phyloP scores from a whole-genome alignment of 768 basidiomycete genomes.

The Mycena leptocephala region DNA sequence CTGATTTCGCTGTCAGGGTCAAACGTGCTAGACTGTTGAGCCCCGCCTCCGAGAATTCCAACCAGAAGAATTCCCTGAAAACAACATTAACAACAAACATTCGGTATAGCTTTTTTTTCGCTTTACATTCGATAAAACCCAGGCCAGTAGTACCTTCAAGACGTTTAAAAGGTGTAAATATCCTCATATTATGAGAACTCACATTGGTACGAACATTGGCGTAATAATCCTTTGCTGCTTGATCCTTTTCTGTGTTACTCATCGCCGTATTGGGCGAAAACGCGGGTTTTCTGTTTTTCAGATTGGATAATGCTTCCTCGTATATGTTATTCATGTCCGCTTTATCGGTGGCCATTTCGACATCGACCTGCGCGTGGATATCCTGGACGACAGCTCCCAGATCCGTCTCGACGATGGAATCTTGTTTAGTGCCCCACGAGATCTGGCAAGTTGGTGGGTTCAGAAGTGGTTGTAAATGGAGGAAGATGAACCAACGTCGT shows the following conservation, averaged over 20 bases:
- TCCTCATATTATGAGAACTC: slow-evolving; percentile 16
- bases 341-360: slow-evolving; percentile 87
- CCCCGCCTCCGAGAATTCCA: slow-evolving; percentile 76
- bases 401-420: slow-evolving; percentile 79
- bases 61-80: slow-evolving; percentile 49
- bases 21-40: slow-evolving; percentile 74
- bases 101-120: neutral
- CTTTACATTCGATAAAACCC: slow-evolving; percentile 89
- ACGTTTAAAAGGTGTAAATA: neutral
- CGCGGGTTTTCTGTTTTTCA: slow-evolving; percentile 68
- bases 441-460: slow-evolving; percentile 62
- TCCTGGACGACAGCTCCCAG: slow-evolving; percentile 90
- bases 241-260: slow-evolving; percentile 76
- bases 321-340: slow-evolving; percentile 90
- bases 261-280: slow-evolving; percentile 49
- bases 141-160: slow-evolving; percentile 76
- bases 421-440: slow-evolving; percentile 98
- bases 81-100: neutral
- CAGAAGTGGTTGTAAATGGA: neutral
- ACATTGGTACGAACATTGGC: slow-evolving; percentile 90
- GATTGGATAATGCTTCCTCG: slow-evolving; percentile 85
- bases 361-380: slow-evolving; percentile 86
- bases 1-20: slow-evolving; percentile 61
- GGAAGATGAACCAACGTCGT: slow-evolving; percentile 68
- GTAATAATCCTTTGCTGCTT: slow-evolving; percentile 88